phyloP scores from a whole-genome alignment of 768 basidiomycete species.

The Lactarius vividus region DNA sequence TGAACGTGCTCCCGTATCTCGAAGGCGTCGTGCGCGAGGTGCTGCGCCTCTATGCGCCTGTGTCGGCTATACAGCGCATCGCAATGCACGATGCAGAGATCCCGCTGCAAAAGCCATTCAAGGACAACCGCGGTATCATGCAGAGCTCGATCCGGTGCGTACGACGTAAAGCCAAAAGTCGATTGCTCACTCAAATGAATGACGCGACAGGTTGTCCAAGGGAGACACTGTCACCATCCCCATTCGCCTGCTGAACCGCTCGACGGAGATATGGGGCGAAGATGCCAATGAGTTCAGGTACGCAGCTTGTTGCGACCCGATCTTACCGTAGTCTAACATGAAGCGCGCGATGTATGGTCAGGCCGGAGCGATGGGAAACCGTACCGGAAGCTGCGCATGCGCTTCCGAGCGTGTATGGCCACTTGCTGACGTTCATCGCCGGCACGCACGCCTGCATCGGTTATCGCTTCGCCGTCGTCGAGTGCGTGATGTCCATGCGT shows the following conservation, averaged over 20 bases:
- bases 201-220: conserved; percentile 16
- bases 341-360: neutral
- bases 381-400: conserved; percentile 19
- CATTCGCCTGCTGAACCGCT: conserved; percentile 31
- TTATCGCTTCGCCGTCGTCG: conserved; percentile 31
- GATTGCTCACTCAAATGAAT: neutral
- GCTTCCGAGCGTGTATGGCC: conserved; percentile 24
- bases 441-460: conserved; percentile 35
- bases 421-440: conserved; percentile 33
- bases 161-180: no score
- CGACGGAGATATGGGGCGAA: conserved; percentile 35
- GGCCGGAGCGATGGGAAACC: conserved; percentile 28
- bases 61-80: conserved; percentile 29
- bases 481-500: conserved; percentile 23
- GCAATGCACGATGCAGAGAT: conserved; percentile 33
- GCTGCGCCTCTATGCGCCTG: conserved; percentile 33
- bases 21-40: conserved; percentile 49
- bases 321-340: neutral
- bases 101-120: conserved; percentile 31
- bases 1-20: conserved; percentile 37
- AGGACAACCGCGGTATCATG: conserved; percentile 25
- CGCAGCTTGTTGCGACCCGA: neutral
- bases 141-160: conserved; percentile 24
- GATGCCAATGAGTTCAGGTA: conserved; percentile 36
- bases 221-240: conserved; percentile 30